These are phyloP conservation scores for Annulohypoxylon nitens DNA, from an alignment of 495 filamentous ascomycete genomes.

Conservation along the genomic window DNA sequence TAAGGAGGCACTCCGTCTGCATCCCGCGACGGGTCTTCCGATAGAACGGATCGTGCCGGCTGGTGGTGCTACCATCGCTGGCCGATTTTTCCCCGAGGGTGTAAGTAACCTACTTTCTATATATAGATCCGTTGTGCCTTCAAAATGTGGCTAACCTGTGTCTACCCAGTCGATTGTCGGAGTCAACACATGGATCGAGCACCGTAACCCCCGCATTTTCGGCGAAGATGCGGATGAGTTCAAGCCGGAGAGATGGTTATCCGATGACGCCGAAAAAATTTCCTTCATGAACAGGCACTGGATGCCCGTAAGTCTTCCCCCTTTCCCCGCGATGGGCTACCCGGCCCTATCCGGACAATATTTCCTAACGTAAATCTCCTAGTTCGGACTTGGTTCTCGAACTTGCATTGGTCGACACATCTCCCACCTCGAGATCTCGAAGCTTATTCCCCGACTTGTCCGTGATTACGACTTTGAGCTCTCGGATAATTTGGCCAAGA, in stretches of 20 bases:
- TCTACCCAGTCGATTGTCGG: background rate
- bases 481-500: background rate
- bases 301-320: background rate
- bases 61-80: background rate
- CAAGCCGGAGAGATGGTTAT: conserved; percentile 5
- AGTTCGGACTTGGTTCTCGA: conserved; percentile 5
- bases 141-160: background rate
- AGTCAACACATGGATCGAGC: conserved; percentile 10
- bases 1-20: conserved; percentile 5
- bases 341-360: background rate
- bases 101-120: background rate
- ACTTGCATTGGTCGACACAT: background rate
- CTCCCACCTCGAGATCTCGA: conserved; percentile 6
- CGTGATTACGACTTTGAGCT: conserved; percentile 12
- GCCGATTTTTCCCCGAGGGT: conserved; percentile 1
- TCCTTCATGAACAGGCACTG: conserved; percentile 5
- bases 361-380: background rate
- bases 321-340: background rate
- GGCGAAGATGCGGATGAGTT: conserved; percentile 3
- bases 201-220: conserved; percentile 9
- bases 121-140: background rate
- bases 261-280: background rate
- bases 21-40: conserved; percentile 10
- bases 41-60: background rate
- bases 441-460: conserved; percentile 6